phyloP scores from a whole-genome alignment of 768 basidiomycete genomes.

The Tricholomella constricta region DNA sequence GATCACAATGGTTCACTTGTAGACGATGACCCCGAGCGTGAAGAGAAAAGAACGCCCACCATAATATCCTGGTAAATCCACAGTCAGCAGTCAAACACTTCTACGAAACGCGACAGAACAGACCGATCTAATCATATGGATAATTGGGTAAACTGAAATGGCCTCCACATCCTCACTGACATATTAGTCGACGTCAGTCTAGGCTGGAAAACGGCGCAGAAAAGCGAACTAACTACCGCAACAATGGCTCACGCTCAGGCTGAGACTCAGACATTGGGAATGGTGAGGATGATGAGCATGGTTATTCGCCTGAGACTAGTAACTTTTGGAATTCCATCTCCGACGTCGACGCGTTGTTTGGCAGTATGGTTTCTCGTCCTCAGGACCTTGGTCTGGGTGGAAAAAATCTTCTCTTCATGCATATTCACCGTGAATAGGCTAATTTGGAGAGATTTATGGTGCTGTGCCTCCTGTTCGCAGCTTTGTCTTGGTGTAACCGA shows the following conservation, averaged over 20 bases:
- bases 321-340: slow-evolving; percentile 13
- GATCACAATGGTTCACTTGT: not conserved
- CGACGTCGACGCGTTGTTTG: slow-evolving; percentile 20
- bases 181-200: slow-evolving; percentile 3
- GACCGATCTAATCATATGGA: slow-evolving; percentile 74
- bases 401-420: not conserved
- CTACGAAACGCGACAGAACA: slow-evolving; percentile 22
- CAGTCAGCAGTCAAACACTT: not conserved
- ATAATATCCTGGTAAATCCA: slow-evolving; percentile 53
- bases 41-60: slow-evolving; percentile 36
- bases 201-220: not conserved
- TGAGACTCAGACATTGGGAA: slow-evolving; percentile 39
- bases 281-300: not conserved
- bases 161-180: slow-evolving; percentile 52
- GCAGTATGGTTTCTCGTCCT: not conserved
- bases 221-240: slow-evolving; percentile 37
- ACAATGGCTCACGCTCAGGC: slow-evolving; percentile 44
- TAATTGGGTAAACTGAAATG: slow-evolving; percentile 76
- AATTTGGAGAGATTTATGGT: too few relatives aligned
- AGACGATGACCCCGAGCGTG: not conserved
- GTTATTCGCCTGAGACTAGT: not conserved
- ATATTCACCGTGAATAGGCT: too few relatives aligned
- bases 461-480: not conserved
- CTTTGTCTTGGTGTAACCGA: not conserved
- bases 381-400: not conserved